Evolutionary conservation across 2,329 filamentous ascomycete genomes (phyloP).

Genomic region (Neopestalotiopsis clavispora): DNA sequence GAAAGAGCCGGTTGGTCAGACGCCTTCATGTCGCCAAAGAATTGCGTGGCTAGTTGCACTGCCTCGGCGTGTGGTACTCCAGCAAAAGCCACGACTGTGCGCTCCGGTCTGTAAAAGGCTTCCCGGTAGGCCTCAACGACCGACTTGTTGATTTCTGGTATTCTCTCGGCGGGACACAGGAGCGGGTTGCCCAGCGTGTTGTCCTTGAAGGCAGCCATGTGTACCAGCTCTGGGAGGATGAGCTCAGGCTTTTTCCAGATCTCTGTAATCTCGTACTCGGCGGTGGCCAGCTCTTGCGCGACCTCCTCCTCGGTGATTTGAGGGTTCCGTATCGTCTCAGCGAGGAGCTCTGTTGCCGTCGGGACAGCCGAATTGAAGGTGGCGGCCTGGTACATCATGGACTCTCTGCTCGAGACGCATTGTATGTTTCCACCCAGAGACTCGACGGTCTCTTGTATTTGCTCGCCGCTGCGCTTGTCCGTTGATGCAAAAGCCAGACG

Average conservation of each 20-base stretch:
- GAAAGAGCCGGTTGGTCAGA: slow-evolving; percentile 54
- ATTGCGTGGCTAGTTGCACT: slow-evolving; percentile 77
- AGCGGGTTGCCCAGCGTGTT: slow-evolving; percentile 96
- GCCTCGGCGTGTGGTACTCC: slow-evolving; percentile 85
- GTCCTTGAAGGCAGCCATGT: slow-evolving; percentile 93
- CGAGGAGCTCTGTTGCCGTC: slow-evolving; percentile 80
- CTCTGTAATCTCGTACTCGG: slow-evolving; percentile 93
- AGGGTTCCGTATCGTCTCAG: slow-evolving; percentile 91
- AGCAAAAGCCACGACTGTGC: slow-evolving; percentile 94
- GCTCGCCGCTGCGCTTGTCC: slow-evolving; percentile 70
- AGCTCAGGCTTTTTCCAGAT: slow-evolving; percentile 98
- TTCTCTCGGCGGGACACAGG: slow-evolving; percentile 84
- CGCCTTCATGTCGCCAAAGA: slow-evolving; percentile 88
- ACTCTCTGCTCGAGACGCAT: slow-evolving; percentile 92
- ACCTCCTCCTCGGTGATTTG: slow-evolving; percentile 87
- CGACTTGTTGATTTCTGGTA: slow-evolving; percentile 73
- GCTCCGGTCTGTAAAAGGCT: slow-evolving; percentile 85
- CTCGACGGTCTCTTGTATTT: slow-evolving; percentile 88
- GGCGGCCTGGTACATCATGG: slow-evolving; percentile 98
- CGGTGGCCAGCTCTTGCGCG: slow-evolving; percentile 83
- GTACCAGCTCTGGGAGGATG: slow-evolving; percentile 91
- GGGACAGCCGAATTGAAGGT: slow-evolving; percentile 95
- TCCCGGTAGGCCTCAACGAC: slow-evolving; percentile 81
- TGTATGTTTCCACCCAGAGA: slow-evolving; percentile 93
- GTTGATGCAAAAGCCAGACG: slow-evolving; percentile 94